Evolutionary conservation across 2,329 filamentous ascomycete species (phyloP), one percentile per base, ranked within the genome.

Genomic region (Colletotrichum eremochloae): DNA sequence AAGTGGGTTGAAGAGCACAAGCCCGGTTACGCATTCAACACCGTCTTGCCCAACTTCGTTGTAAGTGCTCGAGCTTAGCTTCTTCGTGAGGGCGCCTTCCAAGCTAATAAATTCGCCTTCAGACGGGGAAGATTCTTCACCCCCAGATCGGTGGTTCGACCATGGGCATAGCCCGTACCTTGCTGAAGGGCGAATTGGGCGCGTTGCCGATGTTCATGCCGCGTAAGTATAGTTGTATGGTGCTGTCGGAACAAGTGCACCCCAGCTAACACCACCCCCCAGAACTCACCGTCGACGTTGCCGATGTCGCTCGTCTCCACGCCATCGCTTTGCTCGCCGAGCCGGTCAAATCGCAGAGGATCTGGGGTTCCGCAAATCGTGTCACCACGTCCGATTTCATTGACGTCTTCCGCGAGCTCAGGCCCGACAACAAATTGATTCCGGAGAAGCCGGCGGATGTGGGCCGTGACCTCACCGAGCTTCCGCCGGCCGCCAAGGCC

Each of bases 291-390:
- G 79, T 88, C 38, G 80, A 88, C 74, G 83, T 87, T 0, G 79
- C 83, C 8, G 88, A 90, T 66, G 76, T 76, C 2, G 88, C 87
- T 0, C 80, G 84, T 0, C 77, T 91, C 0, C 88, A 90, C 52
- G 80, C 89, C 8, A 84, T 86, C 4, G 88, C 85, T 0, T 78
- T 87, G 8, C 80, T 89, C 0, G 80, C 87, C 42, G 80, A 82
- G 0, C 79, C 81, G 0, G 81, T 89, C 0, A 72, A 78, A 3
- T 82, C 82, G 0, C 84, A 90, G 75, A 84, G 89, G 0, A 77
- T 91, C 11, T 89, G 90, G 75, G 89, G 81, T 1, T 88, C 86
- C 65, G 87, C 85, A 0, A 79, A 82, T 1, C 14, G 11, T 8
- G 38, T 64, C 46, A 74, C 67, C 66, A 55, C 38, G 5, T 63